Percentiles rank a stretch among this genome's conserved stretches.
phyloP scores from a whole-genome alignment of 2,329 filamentous ascomycete genomes.

The Calonectria fujianensis region DNA sequence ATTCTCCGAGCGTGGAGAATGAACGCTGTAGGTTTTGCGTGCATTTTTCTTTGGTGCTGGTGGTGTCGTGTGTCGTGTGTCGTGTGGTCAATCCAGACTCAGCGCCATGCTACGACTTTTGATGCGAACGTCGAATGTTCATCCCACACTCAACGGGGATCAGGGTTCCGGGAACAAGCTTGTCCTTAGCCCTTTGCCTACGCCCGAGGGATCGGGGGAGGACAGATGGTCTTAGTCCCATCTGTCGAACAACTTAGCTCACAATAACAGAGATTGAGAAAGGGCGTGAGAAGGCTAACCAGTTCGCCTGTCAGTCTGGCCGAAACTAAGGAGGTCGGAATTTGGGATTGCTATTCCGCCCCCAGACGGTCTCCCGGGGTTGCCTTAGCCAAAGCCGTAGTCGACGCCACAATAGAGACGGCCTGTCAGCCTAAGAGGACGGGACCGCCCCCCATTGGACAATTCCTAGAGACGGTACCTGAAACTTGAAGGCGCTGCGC shows the following conservation, averaged over 20 bases:
- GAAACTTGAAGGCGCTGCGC: slow-evolving; percentile 51
- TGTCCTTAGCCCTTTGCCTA: slow-evolving; percentile 28
- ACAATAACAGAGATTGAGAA: background rate
- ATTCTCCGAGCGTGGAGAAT: slow-evolving; percentile 14
- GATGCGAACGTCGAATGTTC: slow-evolving; percentile 28
- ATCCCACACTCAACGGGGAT: slow-evolving; percentile 30
- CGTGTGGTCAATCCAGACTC: slow-evolving; percentile 34
- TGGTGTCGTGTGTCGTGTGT: slow-evolving; percentile 22
- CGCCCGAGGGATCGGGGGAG: slow-evolving; percentile 36
- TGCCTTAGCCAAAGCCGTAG: slow-evolving; percentile 42
- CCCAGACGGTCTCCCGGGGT: slow-evolving; percentile 32
- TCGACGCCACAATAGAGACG: slow-evolving; percentile 45
- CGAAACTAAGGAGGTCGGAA: slow-evolving; percentile 35
- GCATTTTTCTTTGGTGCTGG: background rate
- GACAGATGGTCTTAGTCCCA: slow-evolving; percentile 28
- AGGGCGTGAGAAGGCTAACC: slow-evolving; percentile 15
- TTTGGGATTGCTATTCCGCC: slow-evolving; percentile 41
- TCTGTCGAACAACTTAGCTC: slow-evolving; percentile 32
- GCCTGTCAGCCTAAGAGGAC: slow-evolving; percentile 47
- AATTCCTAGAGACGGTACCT: slow-evolving; percentile 47
- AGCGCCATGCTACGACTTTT: slow-evolving; percentile 46
- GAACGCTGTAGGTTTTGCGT: background rate
- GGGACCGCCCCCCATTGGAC: slow-evolving; percentile 51
- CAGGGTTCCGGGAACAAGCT: slow-evolving; percentile 42
- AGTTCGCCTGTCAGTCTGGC: slow-evolving; percentile 21